phyloP scores from a whole-genome alignment of 192 early-diverging fungal genomes.

The Coemansia reversa region DNA sequence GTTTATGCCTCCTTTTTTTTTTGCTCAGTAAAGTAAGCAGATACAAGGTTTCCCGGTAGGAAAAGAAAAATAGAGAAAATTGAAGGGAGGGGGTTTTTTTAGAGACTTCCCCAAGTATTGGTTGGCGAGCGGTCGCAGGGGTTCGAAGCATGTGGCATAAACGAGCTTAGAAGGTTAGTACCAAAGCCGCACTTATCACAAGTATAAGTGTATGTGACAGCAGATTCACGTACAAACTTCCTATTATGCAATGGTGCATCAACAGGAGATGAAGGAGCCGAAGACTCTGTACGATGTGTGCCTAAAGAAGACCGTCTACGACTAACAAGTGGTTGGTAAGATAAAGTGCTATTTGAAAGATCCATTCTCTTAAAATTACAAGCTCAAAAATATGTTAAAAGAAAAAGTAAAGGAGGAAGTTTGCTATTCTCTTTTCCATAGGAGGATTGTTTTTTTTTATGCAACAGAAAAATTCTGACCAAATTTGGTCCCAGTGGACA shows the following conservation, averaged over 20 bases:
- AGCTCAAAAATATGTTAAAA: neutral
- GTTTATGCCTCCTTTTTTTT: too few relatives aligned
- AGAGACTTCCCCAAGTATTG: conserved; percentile 37
- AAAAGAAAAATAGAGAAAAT: neutral
- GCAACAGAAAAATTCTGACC: neutral
- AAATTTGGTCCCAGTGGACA: too few relatives aligned
- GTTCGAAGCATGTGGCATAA: conserved; percentile 48
- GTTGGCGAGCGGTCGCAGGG: conserved; percentile 37
- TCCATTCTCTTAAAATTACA: conserved; percentile 9
- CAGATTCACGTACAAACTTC: conserved; percentile 7
- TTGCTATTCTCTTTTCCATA: neutral
- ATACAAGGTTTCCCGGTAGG: too few relatives aligned
- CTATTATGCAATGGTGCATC: neutral
- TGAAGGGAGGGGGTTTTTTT: conserved; percentile 5
- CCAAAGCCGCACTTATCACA: conserved; percentile 51
- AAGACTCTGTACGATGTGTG: conserved; percentile 5
- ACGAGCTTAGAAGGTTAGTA: conserved; percentile 42
- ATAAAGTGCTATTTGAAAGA: conserved; percentile 18
- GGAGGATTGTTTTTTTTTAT: neutral
- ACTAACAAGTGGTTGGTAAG: conserved; percentile 43
- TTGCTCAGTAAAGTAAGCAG: too few relatives aligned
- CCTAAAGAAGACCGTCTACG: conserved; percentile 38
- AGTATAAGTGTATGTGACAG: conserved; percentile 34
- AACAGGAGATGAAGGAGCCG: conserved; percentile 16
- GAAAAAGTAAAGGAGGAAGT: neutral